A percentile compares a stretch with the other conserved stretches of the same genome.
phyloP scores from a whole-genome alignment of 768 basidiomycete species.

The Phylloporus arenicola region DNA sequence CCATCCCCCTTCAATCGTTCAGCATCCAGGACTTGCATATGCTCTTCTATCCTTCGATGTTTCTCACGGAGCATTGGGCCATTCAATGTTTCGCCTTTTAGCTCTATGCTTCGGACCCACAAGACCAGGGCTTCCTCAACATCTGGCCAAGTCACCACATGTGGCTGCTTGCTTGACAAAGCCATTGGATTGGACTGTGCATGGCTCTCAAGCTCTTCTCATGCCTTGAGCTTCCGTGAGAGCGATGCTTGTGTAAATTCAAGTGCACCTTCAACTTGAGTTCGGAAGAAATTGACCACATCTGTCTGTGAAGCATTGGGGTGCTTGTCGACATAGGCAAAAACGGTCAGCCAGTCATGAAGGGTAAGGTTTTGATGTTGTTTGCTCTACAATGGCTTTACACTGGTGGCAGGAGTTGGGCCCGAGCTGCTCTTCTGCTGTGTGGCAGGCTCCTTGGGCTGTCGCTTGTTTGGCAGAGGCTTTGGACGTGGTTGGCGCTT shows the following conservation, averaged over 20 bases:
- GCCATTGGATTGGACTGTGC: neutral
- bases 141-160: neutral
- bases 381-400: neutral
- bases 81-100: neutral
- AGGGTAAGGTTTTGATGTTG: neutral
- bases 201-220: neutral
- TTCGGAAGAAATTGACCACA: neutral
- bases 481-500: neutral
- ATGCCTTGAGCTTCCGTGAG: neutral
- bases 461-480: neutral
- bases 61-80: neutral
- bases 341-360: neutral
- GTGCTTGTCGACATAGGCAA: neutral
- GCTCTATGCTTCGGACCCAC: neutral
- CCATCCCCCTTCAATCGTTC: neutral
- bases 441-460: neutral
- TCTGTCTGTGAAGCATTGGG: neutral
- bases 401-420: neutral
- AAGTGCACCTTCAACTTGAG: neutral
- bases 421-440: neutral
- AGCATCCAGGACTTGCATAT: neutral
- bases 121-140: neutral
- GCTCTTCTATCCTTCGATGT: neutral
- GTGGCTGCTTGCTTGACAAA: neutral
- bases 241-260: neutral